phyloP scores from a whole-genome alignment of 495 filamentous ascomycete species.

The Glutinoglossum americanum region DNA sequence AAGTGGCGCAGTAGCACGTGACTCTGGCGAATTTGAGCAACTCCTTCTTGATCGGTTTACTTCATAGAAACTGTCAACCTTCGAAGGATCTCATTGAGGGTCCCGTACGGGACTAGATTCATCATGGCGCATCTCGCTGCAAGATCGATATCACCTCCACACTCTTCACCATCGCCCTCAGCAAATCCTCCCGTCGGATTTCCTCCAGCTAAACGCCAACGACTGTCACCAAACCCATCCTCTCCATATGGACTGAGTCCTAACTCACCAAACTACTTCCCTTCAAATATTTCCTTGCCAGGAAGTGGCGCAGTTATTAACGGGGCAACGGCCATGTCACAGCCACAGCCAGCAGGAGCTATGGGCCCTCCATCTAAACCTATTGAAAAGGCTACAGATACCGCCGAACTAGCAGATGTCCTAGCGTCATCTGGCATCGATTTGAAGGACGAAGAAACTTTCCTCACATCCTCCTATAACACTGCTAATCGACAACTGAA shows the following conservation, averaged over 20 bases:
- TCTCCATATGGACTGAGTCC: slow-evolving; percentile 21
- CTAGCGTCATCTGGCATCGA: slow-evolving; percentile 62
- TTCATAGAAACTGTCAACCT: neutral
- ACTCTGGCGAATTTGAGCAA: neutral
- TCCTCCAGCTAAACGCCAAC: slow-evolving; percentile 43
- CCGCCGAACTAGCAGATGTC: slow-evolving; percentile 54
- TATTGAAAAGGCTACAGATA: slow-evolving; percentile 42
- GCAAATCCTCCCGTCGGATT: slow-evolving; percentile 15
- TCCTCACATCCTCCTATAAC: slow-evolving; percentile 35
- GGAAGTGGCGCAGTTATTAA: neutral
- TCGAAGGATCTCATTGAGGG: neutral
- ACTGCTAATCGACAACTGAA: slow-evolving; percentile 13
- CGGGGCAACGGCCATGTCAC: slow-evolving; percentile 10
- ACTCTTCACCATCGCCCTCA: slow-evolving; percentile 29
- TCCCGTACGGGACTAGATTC: neutral
- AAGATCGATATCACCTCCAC: slow-evolving; percentile 32
- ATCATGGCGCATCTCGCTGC: slow-evolving; percentile 36
- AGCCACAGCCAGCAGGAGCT: slow-evolving; percentile 21
- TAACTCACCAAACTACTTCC: slow-evolving; percentile 21
- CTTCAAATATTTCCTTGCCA: neutral
- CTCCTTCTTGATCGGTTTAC: neutral
- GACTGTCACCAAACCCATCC: slow-evolving; percentile 41
- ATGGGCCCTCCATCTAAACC: slow-evolving; percentile 75
- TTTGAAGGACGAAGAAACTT: slow-evolving; percentile 61
- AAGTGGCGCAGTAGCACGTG: neutral